Percentiles rank a stretch among this genome's conserved stretches.
Conservation (phyloP, 225 moss, liverwort and hornwort genomes). For the Sphagnum contortum region DNA sequence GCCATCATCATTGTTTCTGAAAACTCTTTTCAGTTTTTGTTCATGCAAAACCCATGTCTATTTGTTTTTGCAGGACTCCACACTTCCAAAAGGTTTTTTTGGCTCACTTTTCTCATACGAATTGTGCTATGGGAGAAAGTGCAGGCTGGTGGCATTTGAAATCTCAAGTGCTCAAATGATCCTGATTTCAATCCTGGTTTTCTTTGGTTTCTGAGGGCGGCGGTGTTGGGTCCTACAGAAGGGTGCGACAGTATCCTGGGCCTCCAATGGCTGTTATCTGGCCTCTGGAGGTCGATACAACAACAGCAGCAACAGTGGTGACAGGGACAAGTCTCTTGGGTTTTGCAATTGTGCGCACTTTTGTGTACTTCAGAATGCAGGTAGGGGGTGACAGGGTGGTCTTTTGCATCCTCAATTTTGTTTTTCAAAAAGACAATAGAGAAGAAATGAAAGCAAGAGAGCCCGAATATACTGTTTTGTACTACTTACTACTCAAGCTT, state of each 20-base stretch:
- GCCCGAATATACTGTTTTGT: not conserved
- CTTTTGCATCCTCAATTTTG: no score
- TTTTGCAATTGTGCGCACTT: slow-evolving; percentile 42
- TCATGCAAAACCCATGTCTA: no score
- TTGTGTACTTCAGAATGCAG: slow-evolving; percentile 57
- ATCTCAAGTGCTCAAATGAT: no score
- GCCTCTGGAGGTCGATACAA: slow-evolving; percentile 25
- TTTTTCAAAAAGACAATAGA: no score
- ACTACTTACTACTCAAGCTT: not conserved
- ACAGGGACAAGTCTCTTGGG: slow-evolving; percentile 24
- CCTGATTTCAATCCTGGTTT: not conserved
- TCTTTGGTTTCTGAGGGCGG: not conserved
- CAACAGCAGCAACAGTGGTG: slow-evolving; percentile 18
- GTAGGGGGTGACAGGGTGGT: slow-evolving; percentile 14
- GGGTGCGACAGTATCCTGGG: slow-evolving; percentile 18
- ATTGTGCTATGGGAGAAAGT: no score
- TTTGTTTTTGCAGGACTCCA: no score
- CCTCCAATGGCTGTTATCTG: slow-evolving; percentile 8
- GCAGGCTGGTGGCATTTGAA: no score
- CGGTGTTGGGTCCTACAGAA: slow-evolving; percentile 20
- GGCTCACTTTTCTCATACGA: no score
- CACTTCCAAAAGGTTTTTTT: no score
- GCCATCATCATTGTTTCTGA: no score
- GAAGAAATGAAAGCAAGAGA: not conserved
- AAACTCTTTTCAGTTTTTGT: no score